phyloP scores from a whole-genome alignment of 257 asterid species.

The Euphrasia confusa region DNA sequence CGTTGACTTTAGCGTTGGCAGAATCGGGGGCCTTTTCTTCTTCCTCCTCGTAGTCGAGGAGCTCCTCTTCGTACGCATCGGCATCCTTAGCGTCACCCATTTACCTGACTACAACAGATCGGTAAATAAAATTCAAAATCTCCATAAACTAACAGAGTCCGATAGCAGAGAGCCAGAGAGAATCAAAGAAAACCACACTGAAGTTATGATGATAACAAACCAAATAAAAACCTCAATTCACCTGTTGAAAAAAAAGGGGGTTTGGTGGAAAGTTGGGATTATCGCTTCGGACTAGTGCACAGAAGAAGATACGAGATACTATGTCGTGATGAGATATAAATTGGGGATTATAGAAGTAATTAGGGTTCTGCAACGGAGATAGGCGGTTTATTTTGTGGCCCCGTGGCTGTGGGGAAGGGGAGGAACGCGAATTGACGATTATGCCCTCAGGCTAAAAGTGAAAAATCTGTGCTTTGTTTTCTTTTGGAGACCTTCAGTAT shows the following conservation, averaged over 20 bases:
- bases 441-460: constrained; percentile 17
- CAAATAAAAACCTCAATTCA: constrained; percentile 19
- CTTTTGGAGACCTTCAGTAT: too few species aligned
- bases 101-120: constrained; percentile 32
- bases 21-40: constrained; percentile 74
- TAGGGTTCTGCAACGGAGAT: constrained; percentile 4
- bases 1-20: constrained; percentile 58
- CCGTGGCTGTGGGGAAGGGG: neutral
- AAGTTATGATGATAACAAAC: neutral
- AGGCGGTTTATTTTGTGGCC: constrained; percentile 3
- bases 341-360: neutral
- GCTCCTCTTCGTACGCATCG: constrained; percentile 92
- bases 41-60: constrained; percentile 92
- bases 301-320: neutral
- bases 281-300: constrained; percentile 28
- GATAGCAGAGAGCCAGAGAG: too few species aligned
- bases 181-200: too few species aligned
- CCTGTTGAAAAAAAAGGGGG: constrained; percentile 21
- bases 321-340: neutral
- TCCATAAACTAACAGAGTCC: neutral
- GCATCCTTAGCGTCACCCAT: constrained; percentile 79
- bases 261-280: neutral
- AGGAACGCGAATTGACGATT: constrained; percentile 15
- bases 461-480: too few species aligned
- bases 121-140: neutral